Conservation (phyloP, 495 filamentous ascomycete genomes). For the Lasiosphaeris hirsuta region DNA sequence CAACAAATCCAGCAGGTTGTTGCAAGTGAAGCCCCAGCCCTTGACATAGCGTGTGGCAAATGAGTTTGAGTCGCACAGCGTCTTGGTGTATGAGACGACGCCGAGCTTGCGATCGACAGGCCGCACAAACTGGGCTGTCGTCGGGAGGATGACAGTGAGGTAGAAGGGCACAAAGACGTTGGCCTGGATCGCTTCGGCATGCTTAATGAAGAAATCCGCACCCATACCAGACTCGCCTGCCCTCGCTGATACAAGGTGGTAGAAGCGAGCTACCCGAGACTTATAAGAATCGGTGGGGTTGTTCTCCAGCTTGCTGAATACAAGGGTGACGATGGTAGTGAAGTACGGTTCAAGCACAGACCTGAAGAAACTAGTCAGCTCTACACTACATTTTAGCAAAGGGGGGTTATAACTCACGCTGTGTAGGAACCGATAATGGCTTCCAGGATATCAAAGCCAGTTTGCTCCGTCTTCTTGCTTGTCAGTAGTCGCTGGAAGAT, state of each 20-base stretch:
- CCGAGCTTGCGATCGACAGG: slow-evolving; percentile 91
- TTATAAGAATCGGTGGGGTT: slow-evolving; percentile 75
- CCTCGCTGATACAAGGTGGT: slow-evolving; percentile 79
- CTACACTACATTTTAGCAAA: not conserved
- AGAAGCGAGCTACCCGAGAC: slow-evolving; percentile 81
- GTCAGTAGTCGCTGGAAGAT: slow-evolving; percentile 88
- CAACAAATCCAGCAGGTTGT: slow-evolving; percentile 81
- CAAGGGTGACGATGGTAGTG: slow-evolving; percentile 69
- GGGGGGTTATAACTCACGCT: slow-evolving; percentile 47
- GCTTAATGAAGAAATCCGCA: slow-evolving; percentile 80
- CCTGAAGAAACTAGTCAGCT: slow-evolving; percentile 40
- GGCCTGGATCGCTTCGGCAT: slow-evolving; percentile 74
- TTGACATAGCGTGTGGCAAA: slow-evolving; percentile 75
- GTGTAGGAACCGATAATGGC: slow-evolving; percentile 67
- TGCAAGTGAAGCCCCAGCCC: slow-evolving; percentile 84
- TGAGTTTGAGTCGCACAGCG: slow-evolving; percentile 72
- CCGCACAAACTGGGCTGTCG: slow-evolving; percentile 79
- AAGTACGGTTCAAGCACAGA: slow-evolving; percentile 71
- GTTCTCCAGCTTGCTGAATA: slow-evolving; percentile 77
- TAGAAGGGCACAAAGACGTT: slow-evolving; percentile 83
- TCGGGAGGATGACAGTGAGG: slow-evolving; percentile 76
- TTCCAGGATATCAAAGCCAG: slow-evolving; percentile 88
- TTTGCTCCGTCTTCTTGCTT: slow-evolving; percentile 68
- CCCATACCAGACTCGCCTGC: slow-evolving; percentile 71
- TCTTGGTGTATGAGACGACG: slow-evolving; percentile 88